A percentile compares a stretch with the other conserved stretches of the same genome.
Conservation (phyloP, 1,139 yeast species). For the Saccharomycopsis hybrid region DNA sequence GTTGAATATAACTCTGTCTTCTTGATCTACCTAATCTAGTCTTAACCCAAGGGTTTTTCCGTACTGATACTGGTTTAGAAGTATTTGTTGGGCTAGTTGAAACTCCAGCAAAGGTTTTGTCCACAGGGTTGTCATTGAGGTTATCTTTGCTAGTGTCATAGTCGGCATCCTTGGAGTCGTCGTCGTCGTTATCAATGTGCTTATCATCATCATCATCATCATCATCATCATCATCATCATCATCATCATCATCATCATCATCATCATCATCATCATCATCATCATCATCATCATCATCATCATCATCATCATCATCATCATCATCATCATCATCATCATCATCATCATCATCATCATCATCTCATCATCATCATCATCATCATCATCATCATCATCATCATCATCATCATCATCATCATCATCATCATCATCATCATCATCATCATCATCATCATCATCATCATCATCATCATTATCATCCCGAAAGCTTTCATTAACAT, state of each 20-base stretch:
- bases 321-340: constrained; percentile 2
- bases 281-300: too few species aligned
- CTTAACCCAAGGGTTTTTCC: too few species aligned
- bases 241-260: neutral
- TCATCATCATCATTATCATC: too few species aligned
- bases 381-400: neutral
- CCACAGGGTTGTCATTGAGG: neutral
- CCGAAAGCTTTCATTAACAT: too few species aligned
- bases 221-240: neutral
- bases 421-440: neutral
- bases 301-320: neutral
- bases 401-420: neutral
- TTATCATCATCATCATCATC: too few species aligned
- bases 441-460: neutral
- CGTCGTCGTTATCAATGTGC: neutral
- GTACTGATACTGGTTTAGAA: too few species aligned
- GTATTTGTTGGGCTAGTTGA: too few species aligned
- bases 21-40: too few species aligned
- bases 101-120: neutral
- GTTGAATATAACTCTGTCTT: neutral
- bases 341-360: neutral
- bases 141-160: neutral
- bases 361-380: too few species aligned
- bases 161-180: constrained; percentile 5
- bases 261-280: neutral